These are phyloP conservation scores for Phlebiopsis flavidoalba DNA, from an alignment of 768 basidiomycete genomes.

Conservation along the genomic window DNA sequence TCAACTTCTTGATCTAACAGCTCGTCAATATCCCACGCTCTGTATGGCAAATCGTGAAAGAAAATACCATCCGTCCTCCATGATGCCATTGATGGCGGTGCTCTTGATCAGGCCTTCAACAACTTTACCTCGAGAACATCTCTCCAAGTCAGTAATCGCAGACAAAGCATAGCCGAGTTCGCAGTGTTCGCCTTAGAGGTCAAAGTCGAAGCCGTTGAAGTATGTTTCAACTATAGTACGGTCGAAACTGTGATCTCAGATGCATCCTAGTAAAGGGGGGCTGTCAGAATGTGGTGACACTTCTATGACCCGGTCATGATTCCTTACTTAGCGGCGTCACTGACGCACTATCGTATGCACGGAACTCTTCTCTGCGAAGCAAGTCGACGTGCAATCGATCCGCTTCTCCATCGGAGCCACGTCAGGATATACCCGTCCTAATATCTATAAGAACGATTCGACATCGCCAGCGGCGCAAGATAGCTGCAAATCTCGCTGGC, in stretches of 20 bases:
- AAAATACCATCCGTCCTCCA: conserved; percentile 75
- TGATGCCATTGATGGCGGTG: conserved; percentile 70
- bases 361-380: conserved; percentile 83
- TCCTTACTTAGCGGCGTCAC: conserved; percentile 78
- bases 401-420: conserved; percentile 86
- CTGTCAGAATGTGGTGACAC: neutral
- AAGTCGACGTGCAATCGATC: conserved; percentile 87
- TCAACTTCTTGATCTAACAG: conserved; percentile 65
- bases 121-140: conserved; percentile 87
- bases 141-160: conserved; percentile 92
- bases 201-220: conserved; percentile 77
- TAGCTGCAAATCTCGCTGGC: conserved; percentile 86
- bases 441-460: conserved; percentile 80
- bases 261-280: conserved; percentile 68
- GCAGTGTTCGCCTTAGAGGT: conserved; percentile 85
- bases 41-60: neutral
- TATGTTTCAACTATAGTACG: conserved; percentile 88
- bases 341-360: conserved; percentile 91
- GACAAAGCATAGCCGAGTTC: conserved; percentile 78
- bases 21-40: neutral
- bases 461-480: conserved; percentile 78
- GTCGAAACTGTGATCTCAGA: conserved; percentile 88
- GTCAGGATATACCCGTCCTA: conserved; percentile 79
- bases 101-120: conserved; percentile 82
- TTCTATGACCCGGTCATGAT: neutral